These are phyloP conservation scores for Prototheca cutis DNA, from an alignment of 163 green algal species.

Conservation along the genomic window DNA sequence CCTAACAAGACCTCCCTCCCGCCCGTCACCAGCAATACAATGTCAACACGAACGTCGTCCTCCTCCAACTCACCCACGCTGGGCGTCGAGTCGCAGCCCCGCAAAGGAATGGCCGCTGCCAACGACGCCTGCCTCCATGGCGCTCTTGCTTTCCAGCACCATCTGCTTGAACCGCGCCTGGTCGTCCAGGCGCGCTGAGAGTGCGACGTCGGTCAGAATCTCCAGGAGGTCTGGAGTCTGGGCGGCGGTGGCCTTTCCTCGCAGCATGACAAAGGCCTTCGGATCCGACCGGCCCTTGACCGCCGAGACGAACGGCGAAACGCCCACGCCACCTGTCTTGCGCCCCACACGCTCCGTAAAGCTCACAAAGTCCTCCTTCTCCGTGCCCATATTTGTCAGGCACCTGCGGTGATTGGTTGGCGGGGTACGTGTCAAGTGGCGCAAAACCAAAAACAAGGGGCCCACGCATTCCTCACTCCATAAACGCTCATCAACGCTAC, in stretches of 20 bases:
- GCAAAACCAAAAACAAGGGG: too few relatives aligned
- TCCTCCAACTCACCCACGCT: constrained; percentile 32
- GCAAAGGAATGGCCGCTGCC: constrained; percentile 73
- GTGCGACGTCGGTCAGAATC: constrained; percentile 71
- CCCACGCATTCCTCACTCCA: too few relatives aligned
- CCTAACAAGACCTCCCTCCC: too few relatives aligned
- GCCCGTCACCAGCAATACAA: too few relatives aligned
- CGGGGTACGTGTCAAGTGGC: too few relatives aligned
- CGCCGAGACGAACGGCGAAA: constrained; percentile 66
- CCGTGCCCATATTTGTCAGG: constrained; percentile 83
- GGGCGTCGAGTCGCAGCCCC: constrained; percentile 69
- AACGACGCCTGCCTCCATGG: constrained; percentile 70
- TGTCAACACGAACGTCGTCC: too few relatives aligned
- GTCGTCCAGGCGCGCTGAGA: constrained; percentile 78
- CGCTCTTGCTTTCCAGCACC: constrained; percentile 84
- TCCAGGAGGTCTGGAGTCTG: constrained; percentile 75
- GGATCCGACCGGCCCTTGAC: constrained; percentile 37
- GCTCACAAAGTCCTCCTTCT: constrained; percentile 80
- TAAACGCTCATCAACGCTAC: constrained; percentile 17
- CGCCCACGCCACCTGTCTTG: constrained; percentile 87
- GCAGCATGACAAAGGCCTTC: constrained; percentile 70
- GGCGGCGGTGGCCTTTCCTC: constrained; percentile 82
- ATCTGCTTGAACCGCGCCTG: constrained; percentile 86
- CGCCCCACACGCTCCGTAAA: constrained; percentile 91
- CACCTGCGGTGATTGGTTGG: constrained; percentile 25